Percentiles rank a stretch among this genome's conserved stretches.
Conservation (phyloP, 345 rosid species). For the Draba incana region DNA sequence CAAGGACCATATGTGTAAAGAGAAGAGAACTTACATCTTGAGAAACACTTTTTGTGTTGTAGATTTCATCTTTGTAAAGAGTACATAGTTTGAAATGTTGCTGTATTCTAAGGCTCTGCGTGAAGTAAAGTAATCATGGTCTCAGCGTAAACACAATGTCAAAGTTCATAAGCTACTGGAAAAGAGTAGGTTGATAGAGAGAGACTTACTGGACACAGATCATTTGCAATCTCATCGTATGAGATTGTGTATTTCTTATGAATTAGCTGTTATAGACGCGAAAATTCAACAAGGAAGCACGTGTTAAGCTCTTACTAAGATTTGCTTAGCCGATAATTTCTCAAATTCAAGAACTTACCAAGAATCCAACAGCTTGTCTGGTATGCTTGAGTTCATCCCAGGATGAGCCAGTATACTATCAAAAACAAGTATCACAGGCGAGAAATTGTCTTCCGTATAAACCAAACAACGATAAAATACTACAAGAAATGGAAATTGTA, state of each 20-base stretch:
- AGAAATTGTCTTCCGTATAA: conserved; percentile 18
- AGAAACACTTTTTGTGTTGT: conserved; percentile 89
- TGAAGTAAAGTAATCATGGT: conserved; percentile 19
- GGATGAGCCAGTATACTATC: conserved; percentile 76
- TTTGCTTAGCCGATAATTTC: no score
- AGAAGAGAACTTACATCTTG: conserved; percentile 60
- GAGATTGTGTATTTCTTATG: conserved; percentile 40
- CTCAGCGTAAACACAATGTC: conserved; percentile 6
- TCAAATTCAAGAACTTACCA: conserved; percentile 47
- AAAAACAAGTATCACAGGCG: conserved; percentile 16
- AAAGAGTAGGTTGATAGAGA: conserved; percentile 16
- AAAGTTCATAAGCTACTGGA: conserved; percentile 24
- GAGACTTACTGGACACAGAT: conserved; percentile 80
- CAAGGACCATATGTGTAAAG: not conserved
- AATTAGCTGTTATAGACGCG: conserved; percentile 50
- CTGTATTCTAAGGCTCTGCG: conserved; percentile 80
- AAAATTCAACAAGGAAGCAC: conserved; percentile 3
- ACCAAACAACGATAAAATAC: conserved; percentile 2
- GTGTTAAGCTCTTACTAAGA: conserved; percentile 10
- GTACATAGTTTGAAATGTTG: conserved; percentile 93
- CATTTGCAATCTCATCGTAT: conserved; percentile 56
- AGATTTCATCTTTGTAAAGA: conserved; percentile 92
- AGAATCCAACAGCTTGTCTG: conserved; percentile 93
- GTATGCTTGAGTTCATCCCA: conserved; percentile 97
- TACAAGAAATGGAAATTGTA: conserved; percentile 2